A percentile compares a stretch with the other conserved stretches of the same genome.
Conservation (phyloP, 352 stramenopile genomes). For the Globisporangium emineosum region DNA sequence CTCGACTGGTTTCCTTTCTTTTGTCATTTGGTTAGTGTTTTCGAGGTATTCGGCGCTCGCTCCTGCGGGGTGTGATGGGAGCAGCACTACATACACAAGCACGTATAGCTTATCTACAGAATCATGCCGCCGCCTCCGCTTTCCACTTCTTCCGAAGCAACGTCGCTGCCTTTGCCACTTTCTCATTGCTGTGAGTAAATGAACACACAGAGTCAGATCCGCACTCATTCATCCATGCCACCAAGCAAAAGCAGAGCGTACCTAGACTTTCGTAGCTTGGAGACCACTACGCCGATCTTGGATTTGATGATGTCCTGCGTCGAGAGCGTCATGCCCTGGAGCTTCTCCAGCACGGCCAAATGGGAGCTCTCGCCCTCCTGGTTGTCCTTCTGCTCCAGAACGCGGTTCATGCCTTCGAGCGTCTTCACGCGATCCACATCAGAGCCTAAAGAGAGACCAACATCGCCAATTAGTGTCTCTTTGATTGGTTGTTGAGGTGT, state of each 20-base stretch:
- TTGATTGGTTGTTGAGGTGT: background rate
- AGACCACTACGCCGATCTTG: conserved; percentile 73
- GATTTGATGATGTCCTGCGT: conserved; percentile 79
- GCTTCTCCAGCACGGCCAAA: conserved; percentile 46
- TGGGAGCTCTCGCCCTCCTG: conserved; percentile 34
- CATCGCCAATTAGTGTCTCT: background rate
- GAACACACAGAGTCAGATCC: conserved; percentile 27
- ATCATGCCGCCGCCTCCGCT: conserved; percentile 36
- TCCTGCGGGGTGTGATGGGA: background rate
- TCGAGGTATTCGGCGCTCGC: background rate
- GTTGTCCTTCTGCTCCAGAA: conserved; percentile 45
- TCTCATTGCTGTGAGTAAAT: conserved; percentile 66
- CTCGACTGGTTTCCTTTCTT: background rate
- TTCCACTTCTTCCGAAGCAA: conserved; percentile 83
- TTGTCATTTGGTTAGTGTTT: background rate
- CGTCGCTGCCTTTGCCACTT: conserved; percentile 49
- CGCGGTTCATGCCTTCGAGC: conserved; percentile 47
- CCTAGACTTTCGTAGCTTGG: conserved; percentile 75
- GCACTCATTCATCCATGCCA: background rate
- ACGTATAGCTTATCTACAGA: conserved; percentile 5
- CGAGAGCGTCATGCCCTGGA: conserved; percentile 59
- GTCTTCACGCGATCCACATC: conserved; percentile 35
- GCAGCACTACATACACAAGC: background rate
- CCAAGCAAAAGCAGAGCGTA: conserved; percentile 17
- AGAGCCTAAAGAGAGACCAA: conserved; percentile 1